phyloP scores from a whole-genome alignment of 352 stramenopile genomes.

The Globisporangium alternatum region DNA sequence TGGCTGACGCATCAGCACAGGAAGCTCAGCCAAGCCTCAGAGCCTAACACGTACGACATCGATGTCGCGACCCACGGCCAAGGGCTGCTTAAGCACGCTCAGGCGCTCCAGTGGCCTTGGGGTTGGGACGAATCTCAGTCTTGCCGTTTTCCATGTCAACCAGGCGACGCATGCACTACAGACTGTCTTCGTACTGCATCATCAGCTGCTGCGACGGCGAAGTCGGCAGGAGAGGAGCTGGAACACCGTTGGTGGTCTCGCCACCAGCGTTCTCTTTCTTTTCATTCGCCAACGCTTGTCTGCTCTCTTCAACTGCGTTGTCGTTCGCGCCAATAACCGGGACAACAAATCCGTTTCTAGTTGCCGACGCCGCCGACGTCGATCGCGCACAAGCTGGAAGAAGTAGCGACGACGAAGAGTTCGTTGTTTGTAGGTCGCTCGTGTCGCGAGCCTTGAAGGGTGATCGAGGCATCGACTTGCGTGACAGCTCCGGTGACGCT shows the following conservation, averaged over 20 bases:
- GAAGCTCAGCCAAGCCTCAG: not conserved
- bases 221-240: not conserved
- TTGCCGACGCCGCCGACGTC: not conserved
- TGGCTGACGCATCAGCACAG: slow-evolving; percentile 2
- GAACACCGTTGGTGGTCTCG: not conserved
- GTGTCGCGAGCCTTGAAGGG: slow-evolving; percentile 9
- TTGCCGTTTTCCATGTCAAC: too few species aligned
- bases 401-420: not conserved
- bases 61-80: not conserved
- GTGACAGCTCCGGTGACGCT: slow-evolving; percentile 12
- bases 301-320: not conserved
- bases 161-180: not conserved
- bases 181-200: slow-evolving; percentile 20
- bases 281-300: not conserved
- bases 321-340: not conserved
- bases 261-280: not conserved
- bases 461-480: slow-evolving; percentile 6
- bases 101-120: not conserved
- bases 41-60: not conserved
- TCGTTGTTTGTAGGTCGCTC: not conserved
- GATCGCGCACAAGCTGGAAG: slow-evolving; percentile 2
- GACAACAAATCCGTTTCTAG: not conserved
- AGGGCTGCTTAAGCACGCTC: not conserved
- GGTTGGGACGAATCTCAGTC: too few species aligned
- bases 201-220: slow-evolving; percentile 11